Conservation (phyloP, 2,329 filamentous ascomycete species). For the Akanthomyces dipterigenus region DNA sequence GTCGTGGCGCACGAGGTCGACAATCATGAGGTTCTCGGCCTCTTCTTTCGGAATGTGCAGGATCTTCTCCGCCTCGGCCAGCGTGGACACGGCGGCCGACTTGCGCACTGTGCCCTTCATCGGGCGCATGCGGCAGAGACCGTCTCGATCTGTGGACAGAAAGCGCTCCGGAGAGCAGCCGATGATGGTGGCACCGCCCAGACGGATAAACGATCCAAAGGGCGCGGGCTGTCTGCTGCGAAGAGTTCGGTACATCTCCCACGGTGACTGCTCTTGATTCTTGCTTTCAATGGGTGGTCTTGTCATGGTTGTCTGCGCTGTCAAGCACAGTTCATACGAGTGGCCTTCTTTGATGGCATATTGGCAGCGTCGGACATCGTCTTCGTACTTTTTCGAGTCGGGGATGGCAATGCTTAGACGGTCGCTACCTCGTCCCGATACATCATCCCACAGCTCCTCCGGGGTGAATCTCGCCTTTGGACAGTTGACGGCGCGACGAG, state of each 20-base stretch:
- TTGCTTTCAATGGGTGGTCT: slow-evolving; percentile 27
- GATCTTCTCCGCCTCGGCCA: slow-evolving; percentile 64
- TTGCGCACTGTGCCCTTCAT: slow-evolving; percentile 98
- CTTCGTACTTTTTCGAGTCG: slow-evolving; percentile 49
- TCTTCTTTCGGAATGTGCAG: slow-evolving; percentile 81
- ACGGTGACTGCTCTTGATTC: slow-evolving; percentile 45
- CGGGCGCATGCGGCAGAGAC: slow-evolving; percentile 71
- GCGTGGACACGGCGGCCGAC: slow-evolving; percentile 53
- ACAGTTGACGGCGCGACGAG: slow-evolving; percentile 6
- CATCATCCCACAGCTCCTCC: slow-evolving; percentile 14
- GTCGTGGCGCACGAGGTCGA: slow-evolving; percentile 92
- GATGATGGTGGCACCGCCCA: slow-evolving; percentile 64
- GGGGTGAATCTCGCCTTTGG: not conserved
- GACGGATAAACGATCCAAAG: slow-evolving; percentile 74
- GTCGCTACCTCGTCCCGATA: slow-evolving; percentile 8
- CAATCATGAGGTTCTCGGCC: slow-evolving; percentile 97
- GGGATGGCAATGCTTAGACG: slow-evolving; percentile 32
- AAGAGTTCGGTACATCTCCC: slow-evolving; percentile 66
- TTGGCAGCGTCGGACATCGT: slow-evolving; percentile 63
- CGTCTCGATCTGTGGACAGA: slow-evolving; percentile 48
- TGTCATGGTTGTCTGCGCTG: slow-evolving; percentile 62
- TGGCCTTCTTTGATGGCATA: slow-evolving; percentile 67
- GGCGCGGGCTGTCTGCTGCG: slow-evolving; percentile 70
- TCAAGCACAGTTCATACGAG: slow-evolving; percentile 82
- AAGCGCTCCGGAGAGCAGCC: slow-evolving; percentile 88